A percentile compares a stretch with the other conserved stretches of the same genome.
These are phyloP conservation scores for Blepharisma stoltei DNA, from an alignment of 73 alveolate genomes.

Conservation along the genomic window DNA sequence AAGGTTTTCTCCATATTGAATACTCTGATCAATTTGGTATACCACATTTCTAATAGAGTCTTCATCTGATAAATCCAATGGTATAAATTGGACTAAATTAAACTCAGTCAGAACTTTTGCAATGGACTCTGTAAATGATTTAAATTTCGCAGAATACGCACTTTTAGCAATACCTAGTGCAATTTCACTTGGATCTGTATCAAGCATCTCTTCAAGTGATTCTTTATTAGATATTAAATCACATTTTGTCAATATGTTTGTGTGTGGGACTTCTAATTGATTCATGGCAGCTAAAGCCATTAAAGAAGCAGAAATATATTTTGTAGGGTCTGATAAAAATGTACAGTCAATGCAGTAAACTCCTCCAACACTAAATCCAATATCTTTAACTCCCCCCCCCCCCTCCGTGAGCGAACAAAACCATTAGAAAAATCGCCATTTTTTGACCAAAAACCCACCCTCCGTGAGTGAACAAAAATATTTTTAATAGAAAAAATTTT, in stretches of 20 bases:
- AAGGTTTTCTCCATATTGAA: slow-evolving; percentile 36
- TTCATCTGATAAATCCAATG: slow-evolving; percentile 58
- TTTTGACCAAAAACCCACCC: too few species aligned
- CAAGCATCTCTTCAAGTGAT: slow-evolving; percentile 47
- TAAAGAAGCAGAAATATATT: slow-evolving; percentile 86
- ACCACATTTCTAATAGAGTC: slow-evolving; percentile 42
- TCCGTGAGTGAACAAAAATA: too few species aligned
- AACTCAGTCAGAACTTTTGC: slow-evolving; percentile 59
- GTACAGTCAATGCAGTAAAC: slow-evolving; percentile 93
- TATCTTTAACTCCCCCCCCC: too few species aligned
- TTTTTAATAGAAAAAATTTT: too few species aligned
- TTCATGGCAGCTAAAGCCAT: slow-evolving; percentile 95
- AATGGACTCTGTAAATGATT: slow-evolving; percentile 60
- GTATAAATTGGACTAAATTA: slow-evolving; percentile 59
- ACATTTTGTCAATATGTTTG: slow-evolving; percentile 87
- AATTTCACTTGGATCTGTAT: slow-evolving; percentile 54
- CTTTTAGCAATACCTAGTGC: slow-evolving; percentile 37
- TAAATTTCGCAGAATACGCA: slow-evolving; percentile 56
- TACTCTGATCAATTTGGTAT: slow-evolving; percentile 21
- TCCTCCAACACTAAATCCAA: slow-evolving; percentile 87
- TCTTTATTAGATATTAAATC: slow-evolving; percentile 68
- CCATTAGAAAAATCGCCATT: too few species aligned
- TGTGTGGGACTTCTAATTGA: slow-evolving; percentile 89
- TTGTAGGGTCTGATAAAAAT: slow-evolving; percentile 83
- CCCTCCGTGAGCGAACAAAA: too few species aligned